Evolutionary conservation across 1,284 basidiomycete species (phyloP), one percentile per base, ranked within the genome.

Genomic region (Anthracocystis walkeri): DNA sequence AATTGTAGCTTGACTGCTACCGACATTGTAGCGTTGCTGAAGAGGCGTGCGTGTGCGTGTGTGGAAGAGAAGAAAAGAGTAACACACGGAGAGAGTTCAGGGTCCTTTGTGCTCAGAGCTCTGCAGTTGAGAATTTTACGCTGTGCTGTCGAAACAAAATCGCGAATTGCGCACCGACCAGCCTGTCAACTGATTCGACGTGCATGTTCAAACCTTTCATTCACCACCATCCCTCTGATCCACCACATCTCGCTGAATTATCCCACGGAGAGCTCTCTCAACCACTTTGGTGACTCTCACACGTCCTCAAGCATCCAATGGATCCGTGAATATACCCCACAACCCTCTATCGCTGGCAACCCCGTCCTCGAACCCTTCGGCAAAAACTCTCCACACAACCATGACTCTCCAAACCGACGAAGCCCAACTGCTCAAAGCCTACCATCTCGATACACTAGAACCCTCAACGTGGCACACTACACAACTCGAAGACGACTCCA

Each of bases 351-450:
- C 25, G 25, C 35, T 54, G 33, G 29, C 29, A 27, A 3, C 25
- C 29, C 5, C 3, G 46, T 29, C 21, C 46, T 48, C 46, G n/a
- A 48, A 27, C 33, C 14, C 16, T 7, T 20, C 38, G 31, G 21
- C 42, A 7, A 33, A 33, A 46, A 29, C 42, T 29, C n/a, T 29
- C 29, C 25, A 11, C 20, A 20, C 49, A 48, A 64, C 38, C 33
- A 76, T 78, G 71, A 62, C 59, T 27, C 75, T 84, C n/a, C 73
- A 78, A 40, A 62, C 75, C 35, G 78, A 81, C 64, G 84, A 84
- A 59, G 78, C 77, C 41, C 78, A 78, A 76, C 80, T 87, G 56
- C 78, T 87, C 27, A 84, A 86, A 62, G 80, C 84, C 14, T 87
- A 87, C 67, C 67, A 82, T 20, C 79, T 87, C 45, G 79, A 83